These are phyloP conservation scores for Phellopilus nigrolimitatus DNA, from an alignment of 1,284 basidiomycete species.

Conservation along the genomic window DNA sequence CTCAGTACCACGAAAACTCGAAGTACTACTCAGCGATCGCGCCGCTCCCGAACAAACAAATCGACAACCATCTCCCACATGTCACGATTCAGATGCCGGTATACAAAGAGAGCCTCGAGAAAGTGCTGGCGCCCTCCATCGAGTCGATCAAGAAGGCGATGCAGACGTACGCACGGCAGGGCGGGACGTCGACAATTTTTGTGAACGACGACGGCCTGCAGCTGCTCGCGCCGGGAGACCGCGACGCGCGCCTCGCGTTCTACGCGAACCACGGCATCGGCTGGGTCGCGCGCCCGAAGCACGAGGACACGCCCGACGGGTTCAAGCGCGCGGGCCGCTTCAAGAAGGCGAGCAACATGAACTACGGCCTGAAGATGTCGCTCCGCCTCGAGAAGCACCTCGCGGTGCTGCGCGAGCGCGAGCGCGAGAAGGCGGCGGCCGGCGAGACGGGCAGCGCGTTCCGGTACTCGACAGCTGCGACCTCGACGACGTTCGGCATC, in stretches of 20 bases:
- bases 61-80: conserved; percentile 64
- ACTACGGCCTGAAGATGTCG: conserved; percentile 72
- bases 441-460: conserved; percentile 35
- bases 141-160: conserved; percentile 81
- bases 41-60: conserved; percentile 52
- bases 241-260: conserved; percentile 61
- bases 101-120: conserved; percentile 70
- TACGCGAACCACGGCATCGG: conserved; percentile 81
- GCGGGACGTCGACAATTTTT: conserved; percentile 74
- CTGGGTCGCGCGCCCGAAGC: conserved; percentile 76
- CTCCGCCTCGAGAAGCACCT: conserved; percentile 74
- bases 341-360: conserved; percentile 91
- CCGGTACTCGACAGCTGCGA: conserved; percentile 26
- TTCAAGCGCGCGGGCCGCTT: conserved; percentile 84
- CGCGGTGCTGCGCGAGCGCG: conserved; percentile 36
- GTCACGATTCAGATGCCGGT: conserved; percentile 77
- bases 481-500: conserved; percentile 24
- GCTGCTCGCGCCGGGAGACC: conserved; percentile 54
- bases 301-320: conserved; percentile 54
- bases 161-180: conserved; percentile 81
- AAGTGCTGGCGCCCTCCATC: conserved; percentile 73
- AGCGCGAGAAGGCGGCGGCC: too few species aligned
- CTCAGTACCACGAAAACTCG: conserved; percentile 71
- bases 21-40: conserved; percentile 63
- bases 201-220: conserved; percentile 77